phyloP scores from a whole-genome alignment of 2,329 filamentous ascomycete species.

The Fusarium denticulatum region DNA sequence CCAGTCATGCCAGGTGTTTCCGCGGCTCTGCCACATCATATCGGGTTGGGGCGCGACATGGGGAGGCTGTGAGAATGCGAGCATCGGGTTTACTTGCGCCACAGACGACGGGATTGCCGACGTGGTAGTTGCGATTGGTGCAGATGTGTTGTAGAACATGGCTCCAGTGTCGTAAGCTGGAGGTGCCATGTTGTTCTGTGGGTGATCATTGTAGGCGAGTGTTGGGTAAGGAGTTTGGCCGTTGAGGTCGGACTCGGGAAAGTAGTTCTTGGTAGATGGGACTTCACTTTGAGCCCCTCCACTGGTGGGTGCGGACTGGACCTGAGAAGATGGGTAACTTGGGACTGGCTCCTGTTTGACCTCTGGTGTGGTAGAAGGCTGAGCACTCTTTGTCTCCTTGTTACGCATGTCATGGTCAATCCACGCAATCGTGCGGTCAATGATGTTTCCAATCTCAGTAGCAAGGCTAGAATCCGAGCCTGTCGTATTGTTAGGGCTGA shows the following conservation, averaged over 20 bases:
- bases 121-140: conserved; percentile 36
- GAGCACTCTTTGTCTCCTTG: conserved; percentile 40
- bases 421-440: conserved; percentile 61
- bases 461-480: conserved; percentile 57
- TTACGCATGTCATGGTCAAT: conserved; percentile 62
- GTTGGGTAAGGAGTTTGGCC: conserved; percentile 45
- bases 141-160: conserved; percentile 45
- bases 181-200: conserved; percentile 34
- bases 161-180: conserved; percentile 43
- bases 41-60: conserved; percentile 46
- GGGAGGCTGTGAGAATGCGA: conserved; percentile 53
- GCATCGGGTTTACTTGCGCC: conserved; percentile 50
- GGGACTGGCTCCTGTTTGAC: conserved; percentile 53
- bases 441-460: conserved; percentile 58
- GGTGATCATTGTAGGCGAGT: conserved; percentile 45
- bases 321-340: conserved; percentile 26
- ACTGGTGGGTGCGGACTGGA: conserved; percentile 13
- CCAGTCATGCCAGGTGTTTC: conserved; percentile 66
- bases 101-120: conserved; percentile 35
- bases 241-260: conserved; percentile 41
- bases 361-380: conserved; percentile 30
- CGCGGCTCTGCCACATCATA: conserved; percentile 49
- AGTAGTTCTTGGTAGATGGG: conserved; percentile 45
- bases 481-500: conserved; percentile 41
- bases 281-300: conserved; percentile 30